phyloP scores from a whole-genome alignment of 179 eudicot genomes.

The Actinidia chinensis region DNA sequence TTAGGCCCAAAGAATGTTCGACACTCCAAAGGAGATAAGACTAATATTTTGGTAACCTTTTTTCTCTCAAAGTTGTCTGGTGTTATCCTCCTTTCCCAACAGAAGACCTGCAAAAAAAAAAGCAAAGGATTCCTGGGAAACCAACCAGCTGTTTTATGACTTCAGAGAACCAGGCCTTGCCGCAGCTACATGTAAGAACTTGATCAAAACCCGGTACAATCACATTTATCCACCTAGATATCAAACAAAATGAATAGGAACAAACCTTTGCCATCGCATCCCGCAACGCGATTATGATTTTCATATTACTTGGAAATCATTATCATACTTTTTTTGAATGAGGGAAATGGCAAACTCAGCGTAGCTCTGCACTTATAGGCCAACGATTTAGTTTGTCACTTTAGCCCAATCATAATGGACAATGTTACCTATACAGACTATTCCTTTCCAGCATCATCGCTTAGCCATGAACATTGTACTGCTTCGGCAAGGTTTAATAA shows the following conservation, averaged over 20 bases:
- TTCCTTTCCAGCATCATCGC: slow-evolving; percentile 88
- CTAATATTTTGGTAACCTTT: slow-evolving; percentile 42
- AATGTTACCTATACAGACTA: slow-evolving; percentile 51
- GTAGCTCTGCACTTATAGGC: slow-evolving; percentile 62
- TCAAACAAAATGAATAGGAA: slow-evolving; percentile 13
- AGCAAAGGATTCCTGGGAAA: slow-evolving; percentile 78
- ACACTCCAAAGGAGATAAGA: neutral
- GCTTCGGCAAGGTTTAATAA: slow-evolving; percentile 81
- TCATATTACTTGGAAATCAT: slow-evolving; percentile 67
- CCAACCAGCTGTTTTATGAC: slow-evolving; percentile 70
- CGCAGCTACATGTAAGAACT: slow-evolving; percentile 62
- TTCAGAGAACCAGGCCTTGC: slow-evolving; percentile 97
- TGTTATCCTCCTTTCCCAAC: slow-evolving; percentile 57
- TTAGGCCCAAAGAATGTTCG: neutral
- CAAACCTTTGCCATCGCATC: slow-evolving; percentile 77
- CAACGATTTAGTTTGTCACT: slow-evolving; percentile 19
- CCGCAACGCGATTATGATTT: slow-evolving; percentile 88
- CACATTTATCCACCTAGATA: slow-evolving; percentile 11
- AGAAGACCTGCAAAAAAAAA: too few relatives aligned
- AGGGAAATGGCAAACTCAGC: slow-evolving; percentile 78
- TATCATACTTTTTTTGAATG: slow-evolving; percentile 58
- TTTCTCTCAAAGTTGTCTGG: slow-evolving; percentile 59
- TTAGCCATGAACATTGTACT: slow-evolving; percentile 87
- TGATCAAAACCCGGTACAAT: slow-evolving; percentile 17
- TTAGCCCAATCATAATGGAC: neutral